A percentile compares a stretch with the other conserved stretches of the same genome.
Evolutionary conservation across 495 filamentous ascomycete species (phyloP).

Genomic region (Tuber indicum): DNA sequence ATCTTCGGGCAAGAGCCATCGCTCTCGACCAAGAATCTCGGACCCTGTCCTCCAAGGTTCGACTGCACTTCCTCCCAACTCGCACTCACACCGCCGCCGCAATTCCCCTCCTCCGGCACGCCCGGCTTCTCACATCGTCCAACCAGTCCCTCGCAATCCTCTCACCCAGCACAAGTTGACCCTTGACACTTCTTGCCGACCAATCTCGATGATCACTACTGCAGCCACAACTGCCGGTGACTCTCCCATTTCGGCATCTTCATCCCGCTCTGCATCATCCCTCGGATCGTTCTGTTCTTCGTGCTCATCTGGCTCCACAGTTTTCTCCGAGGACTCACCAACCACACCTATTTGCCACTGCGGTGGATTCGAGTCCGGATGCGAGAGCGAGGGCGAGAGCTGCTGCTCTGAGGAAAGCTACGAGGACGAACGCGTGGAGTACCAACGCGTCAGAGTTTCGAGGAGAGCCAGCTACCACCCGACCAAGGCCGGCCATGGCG

Average conservation of each 20-base stretch:
- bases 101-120: slow-evolving; percentile 60
- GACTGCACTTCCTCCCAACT: slow-evolving; percentile 17
- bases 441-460: slow-evolving; percentile 19
- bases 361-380: slow-evolving; percentile 13
- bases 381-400: slow-evolving; percentile 31
- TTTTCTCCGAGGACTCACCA: slow-evolving; percentile 57
- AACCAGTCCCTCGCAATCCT: slow-evolving; percentile 88
- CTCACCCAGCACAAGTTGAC: slow-evolving; percentile 76
- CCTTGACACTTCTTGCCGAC: slow-evolving; percentile 67
- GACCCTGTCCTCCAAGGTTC: slow-evolving; percentile 41
- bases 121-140: slow-evolving; percentile 70
- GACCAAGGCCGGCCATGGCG: slow-evolving; percentile 30
- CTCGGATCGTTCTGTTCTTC: slow-evolving; percentile 67
- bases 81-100: slow-evolving; percentile 27
- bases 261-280: slow-evolving; percentile 60
- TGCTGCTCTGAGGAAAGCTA: slow-evolving; percentile 29
- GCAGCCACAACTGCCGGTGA: slow-evolving; percentile 53
- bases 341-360: slow-evolving; percentile 56
- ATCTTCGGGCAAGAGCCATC: background rate
- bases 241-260: slow-evolving; percentile 51
- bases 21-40: background rate
- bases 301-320: slow-evolving; percentile 50
- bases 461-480: slow-evolving; percentile 36
- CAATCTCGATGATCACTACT: slow-evolving; percentile 63
- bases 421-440: slow-evolving; percentile 27